phyloP scores from a whole-genome alignment of 805 yeast species.

The Candida ovalis region DNA sequence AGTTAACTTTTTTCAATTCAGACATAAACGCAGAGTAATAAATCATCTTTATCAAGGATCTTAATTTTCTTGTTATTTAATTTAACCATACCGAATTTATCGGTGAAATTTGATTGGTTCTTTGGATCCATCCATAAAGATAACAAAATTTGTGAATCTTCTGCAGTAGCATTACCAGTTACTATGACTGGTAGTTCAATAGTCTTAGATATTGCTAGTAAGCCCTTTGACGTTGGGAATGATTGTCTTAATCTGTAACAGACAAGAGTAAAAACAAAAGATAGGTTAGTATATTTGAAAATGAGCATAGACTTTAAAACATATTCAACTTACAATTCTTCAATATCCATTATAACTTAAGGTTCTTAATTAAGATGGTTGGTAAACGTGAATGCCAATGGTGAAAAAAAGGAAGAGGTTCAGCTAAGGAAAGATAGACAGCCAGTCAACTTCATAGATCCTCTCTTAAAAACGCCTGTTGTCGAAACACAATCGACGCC shows the following conservation, averaged over 20 bases:
- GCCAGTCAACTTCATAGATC: too few species aligned
- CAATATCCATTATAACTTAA: background rate
- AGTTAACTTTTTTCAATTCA: too few species aligned
- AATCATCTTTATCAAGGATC: background rate
- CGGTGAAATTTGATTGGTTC: background rate
- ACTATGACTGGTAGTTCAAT: background rate
- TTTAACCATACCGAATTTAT: background rate
- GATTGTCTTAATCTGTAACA: background rate
- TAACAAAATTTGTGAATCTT: background rate
- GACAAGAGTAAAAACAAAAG: background rate
- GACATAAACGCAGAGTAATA: background rate
- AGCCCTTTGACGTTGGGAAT: background rate
- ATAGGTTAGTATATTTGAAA: background rate
- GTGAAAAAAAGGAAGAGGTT: too few species aligned
- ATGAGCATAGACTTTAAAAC: too few species aligned
- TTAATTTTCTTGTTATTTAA: background rate
- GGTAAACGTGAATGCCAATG: too few species aligned
- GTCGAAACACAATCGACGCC: too few species aligned
- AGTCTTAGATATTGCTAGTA: background rate
- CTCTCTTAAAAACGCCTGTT: too few species aligned
- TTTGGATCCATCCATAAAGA: background rate
- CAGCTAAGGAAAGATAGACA: too few species aligned
- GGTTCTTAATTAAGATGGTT: too few species aligned
- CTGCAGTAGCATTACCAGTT: background rate
- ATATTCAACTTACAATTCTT: background rate